Base-by-base conservation (phyloP, 176 grass and related monocot species). In the Rhynchospora pubera region DNA sequence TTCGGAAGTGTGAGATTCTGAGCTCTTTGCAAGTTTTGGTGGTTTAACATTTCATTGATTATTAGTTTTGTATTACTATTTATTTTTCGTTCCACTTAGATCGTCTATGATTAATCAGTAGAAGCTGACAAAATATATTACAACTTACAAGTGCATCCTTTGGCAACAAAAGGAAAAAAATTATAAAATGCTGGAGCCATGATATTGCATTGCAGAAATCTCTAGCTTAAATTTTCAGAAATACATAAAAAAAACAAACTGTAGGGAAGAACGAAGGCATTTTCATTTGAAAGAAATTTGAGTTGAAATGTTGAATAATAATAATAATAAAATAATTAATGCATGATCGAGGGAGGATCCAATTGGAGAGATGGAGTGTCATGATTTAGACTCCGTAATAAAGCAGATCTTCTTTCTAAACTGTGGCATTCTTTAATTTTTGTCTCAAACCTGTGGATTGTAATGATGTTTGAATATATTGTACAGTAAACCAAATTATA, bases 21-120 rank as follows among this genome's bases (percentile, higher is more conserved):
- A 65, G 43, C 19, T 82, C n/a, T 82, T 65, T 82, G 60, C 46
- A 82, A 76, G 72, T 76, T 76, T 76, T 76, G 46, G 13, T 76
- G 48, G 72, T 55, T 53, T 28, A 9, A 16, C 72, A 76, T 26
- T 48, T 28, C 34, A 52, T 75, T 75, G 5, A 23, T 74, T 23
- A 72, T 73, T 75, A 7, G 5, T 74, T 28, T 50, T 45, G 28
- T 76, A 9, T 24, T 53, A n/a, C 18, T 23, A 55, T 70, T 46
- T 21, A 6, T 28, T 52, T 75, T 50, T 28, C 71, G 28, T 53
- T 75, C 9, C 3, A 74, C 52, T 12, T 53, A 75, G 21, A 53
- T 75, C 45, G 15, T 11, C 10, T 22, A 21, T 21, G 7, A 7
- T 39, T 45, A 45, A 21, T 46, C 39, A 46, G 66, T 70, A 70